Evolutionary conservation across 371 early-diverging fungal genomes (phyloP).

Genomic region (Mucor circinelloides): DNA sequence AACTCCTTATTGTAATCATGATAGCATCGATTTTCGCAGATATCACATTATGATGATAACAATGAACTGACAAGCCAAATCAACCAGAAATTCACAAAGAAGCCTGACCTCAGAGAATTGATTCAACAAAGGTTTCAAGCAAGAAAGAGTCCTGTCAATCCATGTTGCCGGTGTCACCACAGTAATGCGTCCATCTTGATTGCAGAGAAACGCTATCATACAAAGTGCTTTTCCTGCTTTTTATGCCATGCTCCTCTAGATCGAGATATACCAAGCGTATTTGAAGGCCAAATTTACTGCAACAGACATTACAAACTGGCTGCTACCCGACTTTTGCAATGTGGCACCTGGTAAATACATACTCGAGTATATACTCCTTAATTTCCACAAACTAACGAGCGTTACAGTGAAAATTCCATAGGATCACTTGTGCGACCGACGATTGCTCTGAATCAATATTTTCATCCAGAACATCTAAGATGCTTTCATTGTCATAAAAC

Average conservation of each 20-base stretch:
- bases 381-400: not conserved
- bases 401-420: slow-evolving; percentile 44
- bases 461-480: slow-evolving; percentile 26
- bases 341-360: slow-evolving; percentile 45
- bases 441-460: slow-evolving; percentile 49
- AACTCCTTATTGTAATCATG: not conserved
- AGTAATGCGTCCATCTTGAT: not conserved
- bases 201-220: slow-evolving; percentile 18
- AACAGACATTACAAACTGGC: slow-evolving; percentile 50
- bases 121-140: not conserved
- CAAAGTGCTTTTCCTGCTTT: slow-evolving; percentile 26
- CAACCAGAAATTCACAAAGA: too few relatives aligned
- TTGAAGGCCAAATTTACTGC: slow-evolving; percentile 62
- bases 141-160: not conserved
- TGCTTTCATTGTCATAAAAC: slow-evolving; percentile 63
- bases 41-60: slow-evolving; percentile 2
- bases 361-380: not conserved
- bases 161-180: not conserved
- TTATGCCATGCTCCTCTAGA: slow-evolving; percentile 22
- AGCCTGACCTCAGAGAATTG: not conserved
- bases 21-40: slow-evolving; percentile 5
- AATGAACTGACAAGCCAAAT: not conserved
- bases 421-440: slow-evolving; percentile 44
- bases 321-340: slow-evolving; percentile 24
- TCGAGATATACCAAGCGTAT: slow-evolving; percentile 27